phyloP scores from a whole-genome alignment of 2,329 filamentous ascomycete species.

The Diaporthe sp. region DNA sequence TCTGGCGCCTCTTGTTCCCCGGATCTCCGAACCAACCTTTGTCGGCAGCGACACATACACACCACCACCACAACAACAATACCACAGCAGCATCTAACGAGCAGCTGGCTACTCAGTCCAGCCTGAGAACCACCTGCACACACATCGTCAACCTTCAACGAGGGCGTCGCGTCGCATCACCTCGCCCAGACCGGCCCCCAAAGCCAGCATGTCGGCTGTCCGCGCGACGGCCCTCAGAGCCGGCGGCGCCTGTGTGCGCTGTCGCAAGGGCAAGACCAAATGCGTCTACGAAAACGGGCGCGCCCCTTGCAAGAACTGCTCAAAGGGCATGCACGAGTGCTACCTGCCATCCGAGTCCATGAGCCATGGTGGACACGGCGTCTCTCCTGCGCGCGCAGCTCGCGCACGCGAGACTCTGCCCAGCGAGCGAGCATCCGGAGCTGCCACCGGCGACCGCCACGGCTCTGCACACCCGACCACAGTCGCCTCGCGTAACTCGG shows the following conservation, averaged over 20 bases:
- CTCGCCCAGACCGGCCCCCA: background rate
- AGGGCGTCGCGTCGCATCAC: background rate
- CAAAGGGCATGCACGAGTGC: slow-evolving; percentile 74
- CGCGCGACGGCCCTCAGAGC: slow-evolving; percentile 71
- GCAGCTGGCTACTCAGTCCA: background rate
- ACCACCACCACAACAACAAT: background rate
- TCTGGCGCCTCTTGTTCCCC: slow-evolving; percentile 32
- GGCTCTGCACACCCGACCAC: slow-evolving; percentile 54
- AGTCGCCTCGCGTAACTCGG: slow-evolving; percentile 60
- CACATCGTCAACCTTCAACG: background rate
- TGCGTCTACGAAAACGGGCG: slow-evolving; percentile 73
- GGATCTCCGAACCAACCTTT: slow-evolving; percentile 36
- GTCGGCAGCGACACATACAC: slow-evolving; percentile 17
- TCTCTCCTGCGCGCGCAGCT: slow-evolving; percentile 66
- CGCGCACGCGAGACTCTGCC: slow-evolving; percentile 68
- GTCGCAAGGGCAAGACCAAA: slow-evolving; percentile 74
- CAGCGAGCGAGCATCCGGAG: slow-evolving; percentile 62
- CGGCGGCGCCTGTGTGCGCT: slow-evolving; percentile 72
- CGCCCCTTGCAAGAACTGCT: slow-evolving; percentile 74
- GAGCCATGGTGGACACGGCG: slow-evolving; percentile 68
- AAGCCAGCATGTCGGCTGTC: slow-evolving; percentile 59
- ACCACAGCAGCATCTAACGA: background rate
- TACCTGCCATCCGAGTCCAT: slow-evolving; percentile 72
- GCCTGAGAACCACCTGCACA: background rate
- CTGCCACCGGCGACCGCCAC: slow-evolving; percentile 55